Evolutionary conservation across 2,329 filamentous ascomycete genomes (phyloP), one percentile per base, ranked within the genome.

Genomic region (Claviceps capensis): DNA sequence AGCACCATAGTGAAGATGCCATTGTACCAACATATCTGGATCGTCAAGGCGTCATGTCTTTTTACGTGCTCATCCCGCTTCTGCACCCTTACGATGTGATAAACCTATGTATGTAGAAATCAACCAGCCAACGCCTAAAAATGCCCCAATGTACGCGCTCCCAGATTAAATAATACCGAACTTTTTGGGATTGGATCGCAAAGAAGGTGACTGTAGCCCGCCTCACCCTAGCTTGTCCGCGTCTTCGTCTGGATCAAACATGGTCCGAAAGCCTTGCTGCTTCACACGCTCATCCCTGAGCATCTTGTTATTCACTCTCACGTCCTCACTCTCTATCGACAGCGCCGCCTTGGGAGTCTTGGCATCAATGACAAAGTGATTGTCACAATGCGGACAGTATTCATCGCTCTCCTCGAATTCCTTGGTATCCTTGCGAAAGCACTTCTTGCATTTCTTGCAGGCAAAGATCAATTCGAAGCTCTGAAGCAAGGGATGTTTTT

Each of bases 361-460:
- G 49, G 93, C 94, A 4, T 97, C 90, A 57, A 98, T 76, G 41
- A 98, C 86, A 65, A 90, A 98, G 70, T 98, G 94, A 72, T 98
- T 98, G 67, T 98, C 93, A 74, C 93, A 98, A 72, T 96, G 88
- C 22, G 93, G 94, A 74, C 93, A 98, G 76, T 95, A 98, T 68
- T 98, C 94, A 72, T 98, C 93, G 66, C 87, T 85, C 61, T 98
- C 93, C 60, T 98, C 93, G 62, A 95, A 96, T 67, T 95, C 87
- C 58, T 81, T 73, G 46, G 85, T 85, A 62, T 98, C 88, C 67
- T 97, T 98, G 60, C 93, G 85, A 75, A 98, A 98, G 69, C 85
- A 90, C 72, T 98, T 98, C 61, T 86, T 90, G 82, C 93, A 98
- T 74, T 98, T 98, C 63, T 98, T 98, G 79, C 93, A 98, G 50